Base-by-base conservation (phyloP, 2,329 filamentous ascomycete species). In the Leptographium lundbergii region DNA sequence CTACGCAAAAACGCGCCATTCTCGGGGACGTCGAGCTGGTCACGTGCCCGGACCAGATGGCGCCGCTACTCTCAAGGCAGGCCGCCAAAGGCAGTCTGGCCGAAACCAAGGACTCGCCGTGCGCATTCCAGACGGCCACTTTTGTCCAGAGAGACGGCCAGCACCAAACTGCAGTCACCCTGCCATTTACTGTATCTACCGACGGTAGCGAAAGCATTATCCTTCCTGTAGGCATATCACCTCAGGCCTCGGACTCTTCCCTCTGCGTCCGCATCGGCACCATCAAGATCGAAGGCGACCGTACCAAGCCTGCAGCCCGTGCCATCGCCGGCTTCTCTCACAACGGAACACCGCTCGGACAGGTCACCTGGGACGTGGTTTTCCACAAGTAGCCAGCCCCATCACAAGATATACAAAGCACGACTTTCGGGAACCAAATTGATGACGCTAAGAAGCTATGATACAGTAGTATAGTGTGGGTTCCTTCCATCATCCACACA, bases 251-350 rank as follows among this genome's bases (percentile, higher is more conserved):
- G 24, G 25, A 14, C 24, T n/a, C 32, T 6, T 13, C 34, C 6
- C 45, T 17, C 34, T 65, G 62, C 56, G 47, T 70, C 19, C 66
- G 67, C 47, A 61, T 74, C 27, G 60, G 64, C 5, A 63, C 27
- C 7, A 65, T 73, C 55, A 73, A 72, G 61, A 63, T 73, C 1
- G 72, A 74, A 60, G 71, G 72, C n/a, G 61, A 66, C 11, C 58
- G 57, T 47, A 60, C 63, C n/a, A 69, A 66, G 52, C 61, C 67
- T 5, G 67, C 73, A 5, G 60, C 55, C 9, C 52, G 42, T 13
- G 71, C 66, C 3, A 58, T 73, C 13, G 60, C 56, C 48, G 51
- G 61, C 4, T 67, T 69, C 32, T 47, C 64, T 6, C 54, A 53
- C 42, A 27, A 56, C 22, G 29, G 54, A 11, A 55, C 59, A 47